Evolutionary conservation across 2,329 filamentous ascomycete species (phyloP).

Genomic region (Monascus ruber): DNA sequence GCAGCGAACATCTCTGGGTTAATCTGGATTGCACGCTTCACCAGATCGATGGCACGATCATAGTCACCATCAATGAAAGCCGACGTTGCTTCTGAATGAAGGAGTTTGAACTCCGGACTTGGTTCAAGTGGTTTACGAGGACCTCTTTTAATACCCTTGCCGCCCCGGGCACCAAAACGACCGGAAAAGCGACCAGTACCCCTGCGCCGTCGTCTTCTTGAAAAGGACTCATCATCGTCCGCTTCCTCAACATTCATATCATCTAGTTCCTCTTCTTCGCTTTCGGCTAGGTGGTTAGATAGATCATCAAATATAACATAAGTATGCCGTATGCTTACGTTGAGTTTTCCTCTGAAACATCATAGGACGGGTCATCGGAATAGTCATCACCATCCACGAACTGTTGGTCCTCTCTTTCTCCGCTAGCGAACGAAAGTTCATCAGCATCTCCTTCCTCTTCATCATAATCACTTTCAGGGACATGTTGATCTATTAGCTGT

Average conservation of each 20-base stretch:
- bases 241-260: constrained; percentile 10
- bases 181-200: constrained; percentile 23
- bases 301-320: not conserved
- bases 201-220: constrained; percentile 16
- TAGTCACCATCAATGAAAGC: constrained; percentile 39
- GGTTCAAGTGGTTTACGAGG: constrained; percentile 37
- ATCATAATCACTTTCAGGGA: constrained; percentile 5
- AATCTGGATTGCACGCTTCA: constrained; percentile 39
- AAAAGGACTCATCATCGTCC: constrained; percentile 14
- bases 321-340: constrained; percentile 10
- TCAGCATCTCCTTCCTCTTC: constrained; percentile 1
- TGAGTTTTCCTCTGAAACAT: constrained; percentile 13
- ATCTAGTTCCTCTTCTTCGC: constrained; percentile 14
- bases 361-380: constrained; percentile 16
- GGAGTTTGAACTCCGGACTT: constrained; percentile 35
- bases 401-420: constrained; percentile 1
- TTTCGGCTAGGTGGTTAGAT: constrained; percentile 1
- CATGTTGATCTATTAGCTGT: constrained; percentile 5
- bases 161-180: constrained; percentile 28
- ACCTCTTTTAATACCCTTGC: constrained; percentile 36
- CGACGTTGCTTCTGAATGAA: constrained; percentile 37
- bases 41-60: constrained; percentile 31
- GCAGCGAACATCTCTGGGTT: constrained; percentile 54
- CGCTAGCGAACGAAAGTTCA: not conserved
- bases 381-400: constrained; percentile 5